phyloP scores from a whole-genome alignment of 1,284 basidiomycete species.

The Pholiota adiposa region DNA sequence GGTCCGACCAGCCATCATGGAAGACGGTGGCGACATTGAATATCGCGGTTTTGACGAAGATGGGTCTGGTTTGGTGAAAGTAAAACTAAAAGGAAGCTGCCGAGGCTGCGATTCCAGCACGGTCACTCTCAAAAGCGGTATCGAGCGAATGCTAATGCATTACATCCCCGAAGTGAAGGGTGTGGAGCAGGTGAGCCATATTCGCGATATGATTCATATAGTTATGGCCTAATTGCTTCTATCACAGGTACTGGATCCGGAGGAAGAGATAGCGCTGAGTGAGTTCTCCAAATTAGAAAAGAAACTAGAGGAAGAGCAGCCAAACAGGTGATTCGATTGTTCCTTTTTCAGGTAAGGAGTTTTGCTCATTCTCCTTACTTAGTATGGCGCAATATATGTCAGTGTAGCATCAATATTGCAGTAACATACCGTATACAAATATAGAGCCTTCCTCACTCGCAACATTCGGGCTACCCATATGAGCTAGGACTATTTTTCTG shows the following conservation, averaged over 20 bases:
- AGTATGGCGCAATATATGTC: constrained; percentile 84
- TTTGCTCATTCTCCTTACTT: constrained; percentile 15
- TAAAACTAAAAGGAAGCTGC: constrained; percentile 97
- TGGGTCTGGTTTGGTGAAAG: constrained; percentile 69
- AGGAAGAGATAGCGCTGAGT: constrained; percentile 86
- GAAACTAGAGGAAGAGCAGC: constrained; percentile 54
- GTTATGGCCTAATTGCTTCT: constrained; percentile 13
- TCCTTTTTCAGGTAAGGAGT: not conserved
- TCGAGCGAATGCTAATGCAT: constrained; percentile 99
- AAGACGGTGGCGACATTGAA: constrained; percentile 91
- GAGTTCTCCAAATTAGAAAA: constrained; percentile 95
- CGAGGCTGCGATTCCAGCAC: constrained; percentile 92
- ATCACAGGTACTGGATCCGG: constrained; percentile 82
- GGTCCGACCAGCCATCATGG: constrained; percentile 96
- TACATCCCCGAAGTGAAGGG: constrained; percentile 97
- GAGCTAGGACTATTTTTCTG: not conserved
- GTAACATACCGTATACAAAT: constrained; percentile 4
- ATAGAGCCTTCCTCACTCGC: not conserved
- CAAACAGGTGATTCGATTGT: constrained; percentile 42
- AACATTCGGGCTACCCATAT: not conserved
- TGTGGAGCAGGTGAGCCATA: constrained; percentile 84
- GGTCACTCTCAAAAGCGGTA: constrained; percentile 94
- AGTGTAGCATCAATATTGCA: constrained; percentile 32
- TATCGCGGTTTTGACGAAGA: constrained; percentile 77
- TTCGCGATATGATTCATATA: constrained; percentile 3